Conservation (phyloP, 257 asterid genomes). For the Solanum rostratum region DNA sequence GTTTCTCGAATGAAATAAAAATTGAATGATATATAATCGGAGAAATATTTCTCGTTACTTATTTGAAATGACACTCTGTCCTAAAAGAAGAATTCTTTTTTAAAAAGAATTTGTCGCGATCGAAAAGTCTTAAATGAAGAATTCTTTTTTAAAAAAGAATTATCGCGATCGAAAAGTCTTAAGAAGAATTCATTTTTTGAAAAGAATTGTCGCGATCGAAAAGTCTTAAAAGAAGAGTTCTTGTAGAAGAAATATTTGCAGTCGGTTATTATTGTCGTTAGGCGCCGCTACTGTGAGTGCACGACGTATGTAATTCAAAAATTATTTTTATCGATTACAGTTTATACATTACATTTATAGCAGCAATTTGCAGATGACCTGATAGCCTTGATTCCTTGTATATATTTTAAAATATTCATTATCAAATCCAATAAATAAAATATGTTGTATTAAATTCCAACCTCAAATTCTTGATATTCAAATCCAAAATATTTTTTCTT, state of each 20-base stretch:
- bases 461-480: too few relatives aligned
- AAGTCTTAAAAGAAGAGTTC: too few relatives aligned
- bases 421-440: neutral
- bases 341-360: neutral
- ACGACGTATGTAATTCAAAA: neutral
- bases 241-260: rapidly evolving
- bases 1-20: neutral
- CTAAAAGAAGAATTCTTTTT: too few relatives aligned
- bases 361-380: neutral
- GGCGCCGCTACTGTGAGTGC: too few relatives aligned
- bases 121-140: too few relatives aligned
- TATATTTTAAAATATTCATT: neutral
- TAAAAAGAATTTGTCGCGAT: neutral
- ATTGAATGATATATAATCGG: neutral
- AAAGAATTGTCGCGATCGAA: neutral
- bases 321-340: neutral
- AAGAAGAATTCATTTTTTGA: too few relatives aligned
- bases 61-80: neutral
- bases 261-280: neutral
- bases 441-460: neutral
- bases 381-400: neutral
- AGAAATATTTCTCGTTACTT: neutral
- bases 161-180: neutral
- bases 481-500: too few relatives aligned
- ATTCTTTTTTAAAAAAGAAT: too few relatives aligned